phyloP scores from a whole-genome alignment of 768 basidiomycete genomes.

The Phlebiopsis flavidoalba region DNA sequence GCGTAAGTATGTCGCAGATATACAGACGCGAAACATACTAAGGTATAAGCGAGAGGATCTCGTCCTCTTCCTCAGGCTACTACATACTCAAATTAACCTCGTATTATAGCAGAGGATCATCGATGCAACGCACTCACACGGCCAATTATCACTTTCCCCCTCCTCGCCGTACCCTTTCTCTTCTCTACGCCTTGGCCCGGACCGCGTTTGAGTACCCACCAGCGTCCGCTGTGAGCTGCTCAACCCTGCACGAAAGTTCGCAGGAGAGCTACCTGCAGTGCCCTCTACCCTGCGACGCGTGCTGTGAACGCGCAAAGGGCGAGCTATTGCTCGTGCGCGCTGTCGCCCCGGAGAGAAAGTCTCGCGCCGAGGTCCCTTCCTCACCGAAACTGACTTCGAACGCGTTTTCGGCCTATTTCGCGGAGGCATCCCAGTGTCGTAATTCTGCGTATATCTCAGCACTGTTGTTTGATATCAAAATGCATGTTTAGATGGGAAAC shows the following conservation, averaged over 20 bases:
- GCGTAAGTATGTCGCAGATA: background rate
- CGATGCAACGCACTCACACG: background rate
- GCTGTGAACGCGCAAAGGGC: constrained; percentile 3
- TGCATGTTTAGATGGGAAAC: background rate
- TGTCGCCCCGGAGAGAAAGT: background rate
- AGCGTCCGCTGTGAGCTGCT: background rate
- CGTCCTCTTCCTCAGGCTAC: constrained; percentile 11
- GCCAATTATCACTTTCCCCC: background rate
- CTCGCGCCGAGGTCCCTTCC: constrained; percentile 23
- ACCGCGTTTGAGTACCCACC: background rate
- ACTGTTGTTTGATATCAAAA: background rate
- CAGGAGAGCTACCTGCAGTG: background rate
- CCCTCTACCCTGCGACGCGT: background rate
- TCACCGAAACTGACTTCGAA: constrained; percentile 50
- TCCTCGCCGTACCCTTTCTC: background rate
- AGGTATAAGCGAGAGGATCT: background rate
- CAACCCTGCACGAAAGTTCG: background rate
- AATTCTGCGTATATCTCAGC: background rate
- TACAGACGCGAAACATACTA: constrained; percentile 4
- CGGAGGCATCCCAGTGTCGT: constrained; percentile 3
- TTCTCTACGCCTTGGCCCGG: background rate
- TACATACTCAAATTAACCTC: background rate
- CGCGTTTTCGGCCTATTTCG: constrained; percentile 38
- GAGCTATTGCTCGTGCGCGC: background rate
- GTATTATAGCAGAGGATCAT: background rate